Evolutionary conservation across 306 rosid species (phyloP), one percentile per base, ranked within the genome.

Genomic region (Begonia masoniana): DNA sequence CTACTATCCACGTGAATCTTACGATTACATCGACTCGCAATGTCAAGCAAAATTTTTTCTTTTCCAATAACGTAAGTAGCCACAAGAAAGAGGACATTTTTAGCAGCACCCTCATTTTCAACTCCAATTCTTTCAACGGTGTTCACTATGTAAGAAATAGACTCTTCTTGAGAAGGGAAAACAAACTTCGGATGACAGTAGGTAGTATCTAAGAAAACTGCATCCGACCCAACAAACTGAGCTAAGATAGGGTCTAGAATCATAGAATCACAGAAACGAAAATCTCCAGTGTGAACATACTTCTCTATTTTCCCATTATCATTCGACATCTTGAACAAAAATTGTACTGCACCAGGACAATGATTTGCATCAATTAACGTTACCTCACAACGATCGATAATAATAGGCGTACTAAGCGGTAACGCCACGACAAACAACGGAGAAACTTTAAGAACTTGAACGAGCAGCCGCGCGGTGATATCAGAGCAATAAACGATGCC

Each of bases 41-140:
- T 75, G 68, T 89, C 91, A 12, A 89, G 65, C 73, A 89, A 67
- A 85, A 89, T 80, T 80, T 71, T 85, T 75, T 89, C 95, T 64
- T 85, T 89, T 24, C 97, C 97, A 57, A 89, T 47, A 43, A 89
- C 97, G 69, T 85, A 89, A 51, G 97, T 85, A 55, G 97, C 91
- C 24, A 89, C 85, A 54, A 89, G 94, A 62, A 89, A 85, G 67
- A 89, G 68, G 16, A 89, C 85, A 55, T 68, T 41, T n/a, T 56
- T 62, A 42, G 3, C 7, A 2, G 65, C 53, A 68, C 55, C 62
- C 54, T 58, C 62, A 51, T 50, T 61, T 63, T 61, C 83, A 61
- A 64, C 64, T 13, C 69, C 72, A 42, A 41, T 55, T 55, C 24
- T 67, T 56, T 68, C 67, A 5, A 89, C 78, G 15, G 62, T 71